Evolutionary conservation across 2,329 filamentous ascomycete species (phyloP), one percentile per base, ranked within the genome.

Genomic region (Lachnellula hyalina): DNA sequence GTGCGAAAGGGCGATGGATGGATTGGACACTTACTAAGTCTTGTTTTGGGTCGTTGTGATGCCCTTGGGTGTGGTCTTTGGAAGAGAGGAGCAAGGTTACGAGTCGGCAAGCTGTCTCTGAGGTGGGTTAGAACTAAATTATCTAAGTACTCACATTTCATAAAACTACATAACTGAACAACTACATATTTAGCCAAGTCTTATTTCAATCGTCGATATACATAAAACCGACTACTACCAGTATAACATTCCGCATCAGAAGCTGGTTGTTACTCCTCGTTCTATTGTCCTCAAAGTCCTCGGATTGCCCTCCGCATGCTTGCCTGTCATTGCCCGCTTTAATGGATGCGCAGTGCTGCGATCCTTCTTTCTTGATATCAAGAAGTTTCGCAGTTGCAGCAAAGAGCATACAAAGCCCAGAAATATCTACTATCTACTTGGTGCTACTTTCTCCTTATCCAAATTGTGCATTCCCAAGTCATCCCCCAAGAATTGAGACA

Each of bases 1-100:
- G 40, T 47, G 25, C 42, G 34, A 55, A 25, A 46, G 41, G 25
- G 51, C 36, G 41, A 52, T 38, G 34, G 52, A 61, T 55, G 44
- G 28, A 58, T 56, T 56, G 46, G 36, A 54, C 32, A 62, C 63
- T 62, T 53, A 67, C 64, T 52, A 61, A 55, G 40, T 55, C 49
- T 51, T 51, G 46, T 56, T 53, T 61, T 61, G 53, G 8, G 59
- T 60, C 53, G 57, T 58, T 46, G 60, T 60, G 50, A 35, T 61
- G 49, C 14, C 56, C 42, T 32, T 52, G 40, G 34, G 60, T 57
- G 56, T 56, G 55, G 49, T 51, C 59, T n/a, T 44, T 44, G 41
- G 17, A 58, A 57, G 58, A 61, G 61, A 61, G 55, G 56, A 63
- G 61, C 35, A 57, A 47, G 49, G 47, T 40, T 41, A 40, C 51